These are phyloP conservation scores for Chalciporus sphaerocephalus DNA, from an alignment of 768 basidiomycete genomes.

Conservation along the genomic window DNA sequence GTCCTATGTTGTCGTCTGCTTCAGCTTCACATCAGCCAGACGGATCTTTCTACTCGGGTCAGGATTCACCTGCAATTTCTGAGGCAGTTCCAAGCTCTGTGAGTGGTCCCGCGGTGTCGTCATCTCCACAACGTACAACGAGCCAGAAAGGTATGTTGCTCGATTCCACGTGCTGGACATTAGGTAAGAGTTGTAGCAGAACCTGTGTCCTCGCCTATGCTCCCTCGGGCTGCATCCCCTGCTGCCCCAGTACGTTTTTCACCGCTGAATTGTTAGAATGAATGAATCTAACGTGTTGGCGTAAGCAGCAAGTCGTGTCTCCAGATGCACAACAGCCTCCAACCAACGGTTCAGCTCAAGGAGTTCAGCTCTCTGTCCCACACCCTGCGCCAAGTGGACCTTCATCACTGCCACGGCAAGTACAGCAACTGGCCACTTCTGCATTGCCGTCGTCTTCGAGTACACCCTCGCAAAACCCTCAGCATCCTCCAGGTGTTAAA, in stretches of 20 bases:
- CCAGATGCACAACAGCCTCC: slow-evolving; percentile 38
- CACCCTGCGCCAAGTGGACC: slow-evolving; percentile 37
- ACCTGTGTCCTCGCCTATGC: slow-evolving; percentile 41
- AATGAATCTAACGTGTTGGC: slow-evolving; percentile 15
- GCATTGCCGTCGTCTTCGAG: slow-evolving; percentile 10
- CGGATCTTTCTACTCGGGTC: slow-evolving; percentile 66
- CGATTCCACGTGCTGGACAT: slow-evolving; percentile 16
- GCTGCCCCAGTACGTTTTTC: slow-evolving; percentile 37
- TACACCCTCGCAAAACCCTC: slow-evolving; percentile 36
- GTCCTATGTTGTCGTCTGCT: slow-evolving; percentile 76
- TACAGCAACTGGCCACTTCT: slow-evolving; percentile 37
- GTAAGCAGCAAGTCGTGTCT: slow-evolving; percentile 36
- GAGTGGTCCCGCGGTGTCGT: slow-evolving; percentile 48
- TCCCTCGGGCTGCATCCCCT: slow-evolving; percentile 41
- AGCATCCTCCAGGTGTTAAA: slow-evolving; percentile 70
- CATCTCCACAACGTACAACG: slow-evolving; percentile 53
- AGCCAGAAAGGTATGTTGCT: slow-evolving; percentile 45
- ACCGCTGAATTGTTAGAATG: slow-evolving; percentile 8
- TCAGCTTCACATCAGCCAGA: slow-evolving; percentile 57
- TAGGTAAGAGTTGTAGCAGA: slow-evolving; percentile 34
- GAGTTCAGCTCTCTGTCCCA: slow-evolving; percentile 25
- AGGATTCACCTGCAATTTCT: slow-evolving; percentile 70
- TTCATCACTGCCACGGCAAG: slow-evolving; percentile 49
- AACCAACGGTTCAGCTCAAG: slow-evolving; percentile 32
- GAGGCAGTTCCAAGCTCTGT: slow-evolving; percentile 50